These are phyloP conservation scores for Penicillium concentricum DNA, from an alignment of 2,329 filamentous ascomycete species.

Conservation along the genomic window DNA sequence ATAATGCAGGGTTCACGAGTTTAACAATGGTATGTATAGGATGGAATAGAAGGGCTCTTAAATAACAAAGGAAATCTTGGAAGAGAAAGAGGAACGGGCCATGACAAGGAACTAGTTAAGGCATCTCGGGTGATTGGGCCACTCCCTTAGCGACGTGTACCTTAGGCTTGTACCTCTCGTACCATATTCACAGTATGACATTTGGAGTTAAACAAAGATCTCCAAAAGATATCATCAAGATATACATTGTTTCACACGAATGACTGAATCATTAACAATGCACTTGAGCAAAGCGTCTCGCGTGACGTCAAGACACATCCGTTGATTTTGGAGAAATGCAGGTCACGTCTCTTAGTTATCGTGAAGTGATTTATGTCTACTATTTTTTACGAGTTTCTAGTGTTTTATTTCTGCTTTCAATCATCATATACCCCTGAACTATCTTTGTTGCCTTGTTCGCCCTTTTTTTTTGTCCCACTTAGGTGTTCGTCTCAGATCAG, in stretches of 20 bases:
- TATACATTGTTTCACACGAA: not conserved
- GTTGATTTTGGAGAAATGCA: not conserved
- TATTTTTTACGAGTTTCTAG: not conserved
- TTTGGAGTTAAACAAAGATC: not conserved
- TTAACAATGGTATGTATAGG: not conserved
- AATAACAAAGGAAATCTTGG: not conserved
- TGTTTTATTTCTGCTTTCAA: not conserved
- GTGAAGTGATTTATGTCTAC: not conserved
- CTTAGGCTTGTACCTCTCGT: not conserved
- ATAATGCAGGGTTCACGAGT: not conserved
- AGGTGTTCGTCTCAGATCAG: constrained; percentile 7
- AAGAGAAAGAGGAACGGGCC: not conserved
- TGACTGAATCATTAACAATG: not conserved
- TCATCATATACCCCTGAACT: not conserved
- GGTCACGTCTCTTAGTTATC: not conserved
- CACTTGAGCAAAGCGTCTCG: not conserved
- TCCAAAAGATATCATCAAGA: not conserved
- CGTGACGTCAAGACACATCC: constrained; percentile 5
- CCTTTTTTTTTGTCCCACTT: constrained; percentile 1
- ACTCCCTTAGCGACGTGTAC: not conserved
- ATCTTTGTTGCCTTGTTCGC: constrained; percentile 7
- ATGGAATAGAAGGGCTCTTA: not conserved
- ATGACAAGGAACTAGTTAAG: not conserved
- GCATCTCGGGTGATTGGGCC: constrained; percentile 4
- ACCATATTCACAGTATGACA: not conserved